Base-by-base conservation (phyloP, 106 monocot species). In the Dendrobium nobile region DNA sequence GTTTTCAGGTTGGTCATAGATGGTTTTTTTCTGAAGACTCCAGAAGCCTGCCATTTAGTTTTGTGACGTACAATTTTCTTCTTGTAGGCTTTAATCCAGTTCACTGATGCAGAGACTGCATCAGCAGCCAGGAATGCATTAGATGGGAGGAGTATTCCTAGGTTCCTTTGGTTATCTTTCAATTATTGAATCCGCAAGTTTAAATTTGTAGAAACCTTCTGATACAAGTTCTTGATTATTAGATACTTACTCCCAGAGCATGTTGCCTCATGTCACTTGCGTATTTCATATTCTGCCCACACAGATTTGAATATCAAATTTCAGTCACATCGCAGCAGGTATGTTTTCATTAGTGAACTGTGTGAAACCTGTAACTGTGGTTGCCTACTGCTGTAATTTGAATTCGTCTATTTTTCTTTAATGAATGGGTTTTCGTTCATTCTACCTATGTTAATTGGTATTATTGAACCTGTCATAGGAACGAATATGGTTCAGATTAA, bases 281-380 rank as follows among this genome's bases (percentile, higher is more conserved):
- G 95, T 26, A 99, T 99, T 41, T 88, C 91, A 4, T 99, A 85
- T 82, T 99, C 98, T 26, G 98, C 95, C n/a, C 98, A 99, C 67
- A 99, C 90, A 74, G 98, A 99, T 88, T 82, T 99, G 81, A 99
- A 93, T 79, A 95, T 99, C 73, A 99, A 99, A 82, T 99, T 99
- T 86, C 98, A 99, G 78, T 95, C 95, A 28, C 95, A 99, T 85
- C 89, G 95, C 41, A 99, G 98, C 93, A 95, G 98, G 98, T 99
- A 88, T 47, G 10, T 15, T 47, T 73, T 41, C 43, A 28, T 43
- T 9, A 70, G 70, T 70, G 37, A 70, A 28, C 3, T 6, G 70
- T 37, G 15, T 70, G 9, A 61, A 70, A 33, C 70, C 33, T 70
- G 70, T 22, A 33, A 33, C 70, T 70, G 33, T 70, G 9, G 28